These are phyloP conservation scores for Stephanocyclus meneghinianus DNA, from an alignment of 352 stramenopile genomes.

Conservation along the genomic window DNA sequence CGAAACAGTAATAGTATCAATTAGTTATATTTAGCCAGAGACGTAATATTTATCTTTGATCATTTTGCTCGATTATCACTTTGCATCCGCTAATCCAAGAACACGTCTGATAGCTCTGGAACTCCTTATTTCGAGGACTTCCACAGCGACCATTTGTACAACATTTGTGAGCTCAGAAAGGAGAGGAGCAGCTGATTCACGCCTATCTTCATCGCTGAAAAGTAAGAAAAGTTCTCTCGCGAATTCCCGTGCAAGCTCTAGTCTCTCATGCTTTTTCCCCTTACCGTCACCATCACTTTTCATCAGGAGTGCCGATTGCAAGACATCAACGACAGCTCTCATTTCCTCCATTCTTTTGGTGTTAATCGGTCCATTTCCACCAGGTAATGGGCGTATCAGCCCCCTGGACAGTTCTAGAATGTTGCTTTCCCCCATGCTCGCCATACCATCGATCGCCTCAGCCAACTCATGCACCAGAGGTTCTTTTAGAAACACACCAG, in stretches of 20 bases:
- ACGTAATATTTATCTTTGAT: neutral
- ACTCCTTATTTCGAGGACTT: conserved; percentile 80
- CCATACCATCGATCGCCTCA: conserved; percentile 79
- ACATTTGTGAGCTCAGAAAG: conserved; percentile 74
- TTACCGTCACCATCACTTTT: conserved; percentile 12
- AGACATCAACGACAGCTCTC: conserved; percentile 63
- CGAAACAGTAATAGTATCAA: neutral
- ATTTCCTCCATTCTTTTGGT: conserved; percentile 75
- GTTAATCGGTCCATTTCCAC: conserved; percentile 80
- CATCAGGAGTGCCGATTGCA: conserved; percentile 65
- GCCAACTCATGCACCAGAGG: conserved; percentile 79
- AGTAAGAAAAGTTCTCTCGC: conserved; percentile 51
- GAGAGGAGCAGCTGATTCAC: conserved; percentile 59
- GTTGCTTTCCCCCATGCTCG: conserved; percentile 76
- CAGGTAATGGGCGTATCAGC: conserved; percentile 67
- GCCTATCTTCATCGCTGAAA: conserved; percentile 60
- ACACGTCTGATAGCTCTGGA: conserved; percentile 71
- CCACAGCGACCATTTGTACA: conserved; percentile 78
- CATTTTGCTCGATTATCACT: conserved; percentile 11
- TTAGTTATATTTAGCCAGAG: neutral
- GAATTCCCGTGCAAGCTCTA: conserved; percentile 65
- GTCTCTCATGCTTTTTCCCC: conserved; percentile 44
- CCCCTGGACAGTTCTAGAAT: conserved; percentile 59
- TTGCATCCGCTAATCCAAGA: conserved; percentile 42
- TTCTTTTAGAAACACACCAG: conserved; percentile 81